Evolutionary conservation across 169 alveolate species (phyloP).

Genomic region (Plasmodium billcollinsi): DNA sequence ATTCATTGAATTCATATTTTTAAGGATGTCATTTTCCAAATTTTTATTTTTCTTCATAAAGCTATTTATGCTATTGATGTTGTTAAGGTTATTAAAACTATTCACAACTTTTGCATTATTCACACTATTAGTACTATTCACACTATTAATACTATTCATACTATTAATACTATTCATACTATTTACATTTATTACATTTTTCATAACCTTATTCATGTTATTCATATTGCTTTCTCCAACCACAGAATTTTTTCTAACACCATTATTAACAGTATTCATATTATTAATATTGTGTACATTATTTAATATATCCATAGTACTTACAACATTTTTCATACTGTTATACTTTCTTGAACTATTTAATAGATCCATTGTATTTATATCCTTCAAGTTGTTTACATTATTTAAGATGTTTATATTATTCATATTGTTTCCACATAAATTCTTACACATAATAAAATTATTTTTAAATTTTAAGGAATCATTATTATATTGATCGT

Average conservation of each 20-base stretch:
- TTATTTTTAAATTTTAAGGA: background rate
- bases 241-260: background rate
- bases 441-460: background rate
- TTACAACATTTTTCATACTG: background rate
- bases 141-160: background rate
- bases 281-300: background rate
- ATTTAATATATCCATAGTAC: conserved; percentile 1
- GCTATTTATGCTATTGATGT: background rate
- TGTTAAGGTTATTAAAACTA: background rate
- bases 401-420: background rate
- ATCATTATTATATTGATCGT: no score
- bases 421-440: background rate
- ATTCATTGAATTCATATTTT: background rate
- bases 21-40: background rate
- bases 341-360: background rate
- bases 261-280: background rate
- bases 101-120: background rate
- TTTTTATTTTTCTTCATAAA: conserved; percentile 2
- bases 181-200: no score
- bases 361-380: background rate
- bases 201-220: no score
- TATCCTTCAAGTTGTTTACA: background rate
- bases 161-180: background rate
- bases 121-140: background rate
- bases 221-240: background rate